Percentiles rank a stretch among this genome's conserved stretches.
Conservation (phyloP, 306 rosid genomes). For the Abrus precatorius region DNA sequence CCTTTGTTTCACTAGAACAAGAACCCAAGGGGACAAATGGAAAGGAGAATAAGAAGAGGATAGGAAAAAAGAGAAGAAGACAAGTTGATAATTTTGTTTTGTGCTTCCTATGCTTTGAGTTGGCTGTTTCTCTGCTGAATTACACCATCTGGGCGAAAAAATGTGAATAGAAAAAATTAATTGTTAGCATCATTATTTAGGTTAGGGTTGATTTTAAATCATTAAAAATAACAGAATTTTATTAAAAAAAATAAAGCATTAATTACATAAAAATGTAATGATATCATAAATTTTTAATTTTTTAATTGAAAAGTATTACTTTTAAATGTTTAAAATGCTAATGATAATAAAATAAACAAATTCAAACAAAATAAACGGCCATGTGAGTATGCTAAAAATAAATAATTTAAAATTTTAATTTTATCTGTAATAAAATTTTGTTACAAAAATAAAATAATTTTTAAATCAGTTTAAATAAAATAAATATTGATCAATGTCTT, state of each 20-base stretch:
- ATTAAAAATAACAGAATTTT: too few species aligned
- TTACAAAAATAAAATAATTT: neutral
- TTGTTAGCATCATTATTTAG: too few species aligned
- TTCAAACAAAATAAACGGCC: too few species aligned
- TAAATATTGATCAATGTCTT: neutral
- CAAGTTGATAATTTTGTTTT: slow-evolving; percentile 17
- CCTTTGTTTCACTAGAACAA: slow-evolving; percentile 27
- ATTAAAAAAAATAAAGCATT: too few species aligned
- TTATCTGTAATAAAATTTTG: neutral
- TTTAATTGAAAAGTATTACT: too few species aligned
- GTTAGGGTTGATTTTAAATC: too few species aligned
- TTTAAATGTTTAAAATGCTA: too few species aligned
- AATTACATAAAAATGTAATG: too few species aligned
- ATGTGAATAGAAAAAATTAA: neutral
- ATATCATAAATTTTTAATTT: too few species aligned
- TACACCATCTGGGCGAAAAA: neutral
- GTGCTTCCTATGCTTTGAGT: slow-evolving; percentile 11
- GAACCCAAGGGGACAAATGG: neutral
- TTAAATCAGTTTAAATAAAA: neutral
- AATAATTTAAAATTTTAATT: neutral
- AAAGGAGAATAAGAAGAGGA: neutral
- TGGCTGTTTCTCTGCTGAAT: neutral
- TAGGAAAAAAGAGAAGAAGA: neutral
- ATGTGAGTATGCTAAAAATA: neutral
- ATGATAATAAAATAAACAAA: too few species aligned